Evolutionary conservation across 305 asterid genomes (phyloP).

Genomic region (Striga hermonthica): DNA sequence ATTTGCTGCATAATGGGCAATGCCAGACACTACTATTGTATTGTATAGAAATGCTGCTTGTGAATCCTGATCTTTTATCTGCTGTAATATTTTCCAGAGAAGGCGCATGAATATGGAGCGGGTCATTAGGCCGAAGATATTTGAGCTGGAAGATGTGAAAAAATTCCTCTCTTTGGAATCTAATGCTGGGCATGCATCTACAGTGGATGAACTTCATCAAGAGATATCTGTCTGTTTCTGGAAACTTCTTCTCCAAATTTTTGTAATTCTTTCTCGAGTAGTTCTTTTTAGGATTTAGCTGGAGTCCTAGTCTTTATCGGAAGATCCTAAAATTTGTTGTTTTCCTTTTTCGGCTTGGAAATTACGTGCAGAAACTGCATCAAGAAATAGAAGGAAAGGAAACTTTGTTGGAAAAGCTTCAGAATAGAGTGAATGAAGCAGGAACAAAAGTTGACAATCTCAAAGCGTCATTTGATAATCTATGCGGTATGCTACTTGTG

Average conservation of each 20-base stretch:
- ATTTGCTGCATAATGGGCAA: constrained; percentile 6
- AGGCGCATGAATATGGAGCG: constrained; percentile 50
- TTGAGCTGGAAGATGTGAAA: constrained; percentile 58
- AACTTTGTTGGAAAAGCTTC: constrained; percentile 48
- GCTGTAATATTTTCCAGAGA: constrained; percentile 44
- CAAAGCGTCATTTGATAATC: constrained; percentile 44
- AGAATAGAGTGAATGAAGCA: constrained; percentile 55
- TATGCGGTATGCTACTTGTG: constrained; percentile 58
- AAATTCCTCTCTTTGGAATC: constrained; percentile 51
- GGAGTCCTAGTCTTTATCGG: constrained; percentile 27
- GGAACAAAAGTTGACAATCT: constrained; percentile 45
- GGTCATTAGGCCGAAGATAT: constrained; percentile 49
- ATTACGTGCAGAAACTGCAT: constrained; percentile 53
- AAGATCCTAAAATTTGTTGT: constrained; percentile 15
- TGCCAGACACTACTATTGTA: neutral
- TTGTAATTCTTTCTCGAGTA: constrained; percentile 21
- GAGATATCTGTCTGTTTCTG: constrained; percentile 64
- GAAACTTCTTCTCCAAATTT: constrained; percentile 21
- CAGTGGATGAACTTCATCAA: constrained; percentile 63
- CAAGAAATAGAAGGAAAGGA: constrained; percentile 54
- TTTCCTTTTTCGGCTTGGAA: constrained; percentile 25
- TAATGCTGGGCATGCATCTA: constrained; percentile 49
- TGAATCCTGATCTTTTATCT: constrained; percentile 22
- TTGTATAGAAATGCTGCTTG: constrained; percentile 27
- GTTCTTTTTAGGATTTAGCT: constrained; percentile 21